Conservation (phyloP, 2,329 filamentous ascomycete species). For the Trichoderma sp. region DNA sequence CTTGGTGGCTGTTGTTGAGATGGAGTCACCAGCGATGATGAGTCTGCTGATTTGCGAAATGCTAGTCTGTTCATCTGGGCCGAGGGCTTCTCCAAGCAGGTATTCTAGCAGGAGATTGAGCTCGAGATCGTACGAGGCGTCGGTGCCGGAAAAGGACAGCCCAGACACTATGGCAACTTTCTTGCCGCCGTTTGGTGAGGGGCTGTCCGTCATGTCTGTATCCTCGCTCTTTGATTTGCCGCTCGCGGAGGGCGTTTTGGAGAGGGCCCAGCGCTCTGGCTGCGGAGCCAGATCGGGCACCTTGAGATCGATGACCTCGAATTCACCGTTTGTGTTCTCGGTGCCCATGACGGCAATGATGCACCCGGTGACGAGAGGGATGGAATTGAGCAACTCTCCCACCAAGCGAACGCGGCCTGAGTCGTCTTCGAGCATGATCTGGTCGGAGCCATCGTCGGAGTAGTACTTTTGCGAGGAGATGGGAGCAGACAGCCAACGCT, state of each 20-base stretch:
- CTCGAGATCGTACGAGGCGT: slow-evolving; percentile 68
- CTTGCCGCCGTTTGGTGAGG: slow-evolving; percentile 32
- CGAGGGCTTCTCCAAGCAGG: slow-evolving; percentile 77
- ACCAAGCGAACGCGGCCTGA: slow-evolving; percentile 82
- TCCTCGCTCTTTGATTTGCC: slow-evolving; percentile 41
- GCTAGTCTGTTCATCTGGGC: slow-evolving; percentile 56
- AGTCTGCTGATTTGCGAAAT: slow-evolving; percentile 74
- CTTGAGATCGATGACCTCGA: slow-evolving; percentile 87
- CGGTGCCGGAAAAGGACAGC: slow-evolving; percentile 74
- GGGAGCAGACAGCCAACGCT: slow-evolving; percentile 89
- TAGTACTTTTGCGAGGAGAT: slow-evolving; percentile 75
- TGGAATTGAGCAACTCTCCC: slow-evolving; percentile 64
- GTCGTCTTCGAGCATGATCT: slow-evolving; percentile 92
- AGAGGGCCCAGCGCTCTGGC: slow-evolving; percentile 72
- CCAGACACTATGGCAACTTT: slow-evolving; percentile 86
- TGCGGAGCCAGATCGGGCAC: slow-evolving; percentile 84
- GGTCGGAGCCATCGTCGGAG: slow-evolving; percentile 56
- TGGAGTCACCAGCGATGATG: slow-evolving; percentile 88
- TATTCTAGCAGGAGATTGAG: slow-evolving; percentile 81
- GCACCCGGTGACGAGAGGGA: slow-evolving; percentile 84
- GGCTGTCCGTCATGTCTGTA: slow-evolving; percentile 51
- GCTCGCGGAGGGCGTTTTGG: slow-evolving; percentile 44
- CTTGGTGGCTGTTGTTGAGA: slow-evolving; percentile 61
- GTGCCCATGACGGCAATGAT: slow-evolving; percentile 94
- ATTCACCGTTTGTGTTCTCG: slow-evolving; percentile 86